These are phyloP conservation scores for Phycomyces nitens DNA, from an alignment of 192 early-diverging fungal genomes.

Conservation along the genomic window DNA sequence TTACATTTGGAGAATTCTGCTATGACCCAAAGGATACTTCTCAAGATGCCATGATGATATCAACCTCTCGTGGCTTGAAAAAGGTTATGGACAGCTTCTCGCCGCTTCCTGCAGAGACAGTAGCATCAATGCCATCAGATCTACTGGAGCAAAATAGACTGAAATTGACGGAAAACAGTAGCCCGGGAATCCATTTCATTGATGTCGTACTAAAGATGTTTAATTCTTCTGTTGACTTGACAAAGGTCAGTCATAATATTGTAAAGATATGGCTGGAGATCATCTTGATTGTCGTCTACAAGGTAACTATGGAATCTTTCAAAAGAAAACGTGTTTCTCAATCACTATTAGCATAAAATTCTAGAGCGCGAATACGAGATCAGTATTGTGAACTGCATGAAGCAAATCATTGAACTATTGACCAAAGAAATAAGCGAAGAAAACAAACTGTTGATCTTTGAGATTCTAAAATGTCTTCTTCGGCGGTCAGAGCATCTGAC, in stretches of 20 bases:
- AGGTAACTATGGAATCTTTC: constrained; percentile 28
- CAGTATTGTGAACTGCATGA: constrained; percentile 34
- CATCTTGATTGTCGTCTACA: constrained; percentile 55
- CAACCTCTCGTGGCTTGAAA: constrained; percentile 37
- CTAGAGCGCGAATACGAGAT: constrained; percentile 36
- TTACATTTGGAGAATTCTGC: constrained; percentile 41
- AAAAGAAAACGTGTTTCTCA: background rate
- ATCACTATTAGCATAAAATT: constrained; percentile 37
- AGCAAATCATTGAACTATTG: constrained; percentile 40
- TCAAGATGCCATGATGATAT: constrained; percentile 33
- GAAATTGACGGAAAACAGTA: constrained; percentile 29
- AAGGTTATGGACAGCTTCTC: constrained; percentile 40
- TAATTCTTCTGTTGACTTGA: constrained; percentile 45
- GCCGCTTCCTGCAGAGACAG: constrained; percentile 32
- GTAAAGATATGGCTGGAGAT: constrained; percentile 55
- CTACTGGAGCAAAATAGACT: constrained; percentile 19
- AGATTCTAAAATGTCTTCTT: constrained; percentile 47
- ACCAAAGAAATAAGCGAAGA: constrained; percentile 47
- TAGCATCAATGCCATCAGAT: constrained; percentile 25
- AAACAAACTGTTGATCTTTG: constrained; percentile 51
- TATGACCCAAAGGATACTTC: constrained; percentile 34
- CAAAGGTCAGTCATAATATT: constrained; percentile 40
- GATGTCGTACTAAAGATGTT: constrained; percentile 54
- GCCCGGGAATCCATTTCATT: constrained; percentile 46
- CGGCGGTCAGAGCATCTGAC: constrained; percentile 53